Evolutionary conservation across 192 early-diverging fungal species (phyloP), one percentile per base, ranked within the genome.

Genomic region (Spinellus fusiger): DNA sequence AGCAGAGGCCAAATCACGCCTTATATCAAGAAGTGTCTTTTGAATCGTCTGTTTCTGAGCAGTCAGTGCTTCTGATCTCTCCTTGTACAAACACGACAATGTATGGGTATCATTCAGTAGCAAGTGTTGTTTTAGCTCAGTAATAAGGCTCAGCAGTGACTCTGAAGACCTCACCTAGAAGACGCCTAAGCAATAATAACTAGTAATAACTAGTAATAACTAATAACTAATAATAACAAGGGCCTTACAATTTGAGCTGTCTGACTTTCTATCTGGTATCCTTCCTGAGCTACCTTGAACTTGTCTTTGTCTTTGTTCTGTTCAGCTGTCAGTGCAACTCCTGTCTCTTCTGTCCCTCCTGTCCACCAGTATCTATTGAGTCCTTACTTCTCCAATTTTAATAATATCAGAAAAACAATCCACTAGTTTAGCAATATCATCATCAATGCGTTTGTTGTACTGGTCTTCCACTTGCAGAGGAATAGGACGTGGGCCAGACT

Each of bases 381-480:
- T 18, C 26, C 44, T 65, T 71, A 77, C 78, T 56, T 74, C 71
- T 22, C 77, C 71, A 6, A 76, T 68, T 34, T 76, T 76, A 63
- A 81, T 40, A 55, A 81, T 78, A 22, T 81, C 79, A 10, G 63
- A 62, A 70, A 81, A 81, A 31, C 74, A 78, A 49, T 81, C 79
- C 49, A 81, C 71, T 5, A 81, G 37, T 47, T 76, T 75, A 7
- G 59, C 44, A 5, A 81, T 62, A 68, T 81, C 76, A 29, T 65
- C 65, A 48, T 81, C 79, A 20, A 81, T 56, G 13, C 74, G 69
- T 32, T 78, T 81, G 46, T 78, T 78, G 38, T 78, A 81, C 10
- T 75, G 63, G 25, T 81, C 79, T 56, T 81, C 79, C 23, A 81
- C 74, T 56, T 81, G 77, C 12, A 73, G 56, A 3, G 78, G 50